Base-by-base conservation (phyloP, 1,284 basidiomycete species). In the Moniliophthora roreri region DNA sequence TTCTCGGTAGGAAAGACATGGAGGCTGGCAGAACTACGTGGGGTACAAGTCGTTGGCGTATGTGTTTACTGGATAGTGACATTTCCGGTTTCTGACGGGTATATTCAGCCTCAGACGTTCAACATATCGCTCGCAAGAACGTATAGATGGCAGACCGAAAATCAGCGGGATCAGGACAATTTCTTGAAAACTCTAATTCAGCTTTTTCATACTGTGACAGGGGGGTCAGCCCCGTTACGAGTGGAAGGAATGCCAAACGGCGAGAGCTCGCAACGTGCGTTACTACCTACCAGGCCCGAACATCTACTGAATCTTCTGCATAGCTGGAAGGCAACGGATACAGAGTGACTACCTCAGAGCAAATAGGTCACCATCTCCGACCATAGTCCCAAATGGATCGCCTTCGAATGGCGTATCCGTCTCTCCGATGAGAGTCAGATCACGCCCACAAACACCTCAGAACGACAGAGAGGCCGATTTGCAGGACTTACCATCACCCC, bases 1-100 rank as follows among this genome's bases (percentile, higher is more conserved):
- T 99, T 97, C 73, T 98, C 95, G 18, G 93, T 98, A 51, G 97
- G 97, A 20, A 99, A 99, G 77, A 95, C 95, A 8, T 99, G 97
- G 97, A 83, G 80, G 58, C 70, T 98, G 39, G 72, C 84, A 45
- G 93, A 96, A 66, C 79, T 99, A 59, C 80, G 89, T 51, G 85
- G 75, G 32, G 69, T 99, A 44, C 87, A 95, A 59, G 87, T 95
- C 40, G 60, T 84, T 34, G 80, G 79, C 62, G 94, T 94, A 66
- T 66, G 87, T 78, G 50, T 26, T 32, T 47, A 52, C 11, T 36
- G 34, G 28, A 56, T 2, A 16, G n/a, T 26, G 37, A n/a, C 20
- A 18, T 16, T n/a, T 36, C 38, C 35, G n/a, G 21, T 32, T 44
- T 15, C 36, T 55, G 48, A 44, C 48, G 61, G 50, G 57, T 34